Percentiles rank a stretch among this genome's conserved stretches.
Evolutionary conservation across 208 protist genomes (phyloP).

Genomic region (Wallacemonas sp.): DNA sequence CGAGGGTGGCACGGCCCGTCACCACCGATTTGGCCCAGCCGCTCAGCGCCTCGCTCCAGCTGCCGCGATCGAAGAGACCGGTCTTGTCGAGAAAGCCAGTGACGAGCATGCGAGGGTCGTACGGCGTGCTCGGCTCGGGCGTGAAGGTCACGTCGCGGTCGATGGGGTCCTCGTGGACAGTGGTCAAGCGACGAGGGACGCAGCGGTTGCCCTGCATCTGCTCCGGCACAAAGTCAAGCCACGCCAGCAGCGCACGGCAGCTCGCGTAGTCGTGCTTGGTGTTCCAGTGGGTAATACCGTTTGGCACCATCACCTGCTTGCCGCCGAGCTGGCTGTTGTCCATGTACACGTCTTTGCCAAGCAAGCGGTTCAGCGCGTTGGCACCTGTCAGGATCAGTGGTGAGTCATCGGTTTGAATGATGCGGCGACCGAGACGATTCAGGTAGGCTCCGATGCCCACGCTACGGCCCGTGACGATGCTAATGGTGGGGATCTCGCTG

Average conservation of each 20-base stretch:
- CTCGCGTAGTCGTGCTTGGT: conserved; percentile 84
- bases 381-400: conserved; percentile 97
- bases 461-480: conserved; percentile 95
- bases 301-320: conserved; percentile 96
- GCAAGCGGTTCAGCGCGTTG: conserved; percentile 90
- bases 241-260: conserved; percentile 72
- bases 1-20: conserved; percentile 94
- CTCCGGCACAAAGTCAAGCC: conserved; percentile 92
- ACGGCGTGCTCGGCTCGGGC: conserved; percentile 60
- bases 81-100: conserved; percentile 41
- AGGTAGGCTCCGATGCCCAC: conserved; percentile 99
- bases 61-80: conserved; percentile 92
- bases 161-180: conserved; percentile 46
- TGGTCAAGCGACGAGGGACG: conserved; percentile 41
- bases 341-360: conserved; percentile 97
- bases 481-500: conserved; percentile 97
- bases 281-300: conserved; percentile 95
- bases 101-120: conserved; percentile 86
- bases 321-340: conserved; percentile 97
- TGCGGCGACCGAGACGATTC: conserved; percentile 95
- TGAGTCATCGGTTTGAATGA: conserved; percentile 93
- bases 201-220: conserved; percentile 42
- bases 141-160: conserved; percentile 82
- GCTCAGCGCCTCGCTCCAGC: conserved; percentile 90
- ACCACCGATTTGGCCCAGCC: conserved; percentile 98